Percentiles rank a stretch among this genome's conserved stretches.
Evolutionary conservation across 2,329 filamentous ascomycete genomes (phyloP).

Genomic region (Pseudocercospora eumusae): DNA sequence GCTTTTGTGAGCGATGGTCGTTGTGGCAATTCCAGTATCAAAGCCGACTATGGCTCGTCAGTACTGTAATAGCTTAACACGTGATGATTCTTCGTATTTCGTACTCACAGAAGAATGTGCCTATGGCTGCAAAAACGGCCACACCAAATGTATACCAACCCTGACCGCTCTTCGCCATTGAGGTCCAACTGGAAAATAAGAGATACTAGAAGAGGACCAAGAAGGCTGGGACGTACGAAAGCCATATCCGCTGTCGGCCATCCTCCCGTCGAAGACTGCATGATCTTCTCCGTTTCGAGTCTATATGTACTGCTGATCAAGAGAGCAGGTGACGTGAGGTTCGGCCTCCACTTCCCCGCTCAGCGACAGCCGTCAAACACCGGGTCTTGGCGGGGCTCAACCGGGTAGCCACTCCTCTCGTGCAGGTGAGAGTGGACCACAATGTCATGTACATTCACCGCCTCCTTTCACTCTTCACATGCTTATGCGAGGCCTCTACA

Average conservation of each 20-base stretch:
- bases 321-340: not conserved
- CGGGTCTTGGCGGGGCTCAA: not conserved
- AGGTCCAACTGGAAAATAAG: not conserved
- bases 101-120: conserved; percentile 56
- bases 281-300: conserved; percentile 12
- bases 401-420: not conserved
- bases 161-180: conserved; percentile 15
- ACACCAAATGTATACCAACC: conserved; percentile 53
- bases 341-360: not conserved
- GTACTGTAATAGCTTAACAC: not conserved
- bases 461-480: not conserved
- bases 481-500: not conserved
- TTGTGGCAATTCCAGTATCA: conserved; percentile 62
- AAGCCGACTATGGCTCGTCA: conserved; percentile 48
- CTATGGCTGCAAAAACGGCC: conserved; percentile 60
- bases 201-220: not conserved
- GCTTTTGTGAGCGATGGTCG: conserved; percentile 61
- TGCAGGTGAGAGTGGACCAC: not conserved
- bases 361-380: not conserved
- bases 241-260: conserved; percentile 5
- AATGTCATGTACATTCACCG: not conserved
- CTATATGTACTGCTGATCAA: not conserved
- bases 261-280: not conserved
- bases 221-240: not conserved
- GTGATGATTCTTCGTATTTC: not conserved